phyloP scores from a whole-genome alignment of 305 asterid species.

The Euphrasia arctica region DNA sequence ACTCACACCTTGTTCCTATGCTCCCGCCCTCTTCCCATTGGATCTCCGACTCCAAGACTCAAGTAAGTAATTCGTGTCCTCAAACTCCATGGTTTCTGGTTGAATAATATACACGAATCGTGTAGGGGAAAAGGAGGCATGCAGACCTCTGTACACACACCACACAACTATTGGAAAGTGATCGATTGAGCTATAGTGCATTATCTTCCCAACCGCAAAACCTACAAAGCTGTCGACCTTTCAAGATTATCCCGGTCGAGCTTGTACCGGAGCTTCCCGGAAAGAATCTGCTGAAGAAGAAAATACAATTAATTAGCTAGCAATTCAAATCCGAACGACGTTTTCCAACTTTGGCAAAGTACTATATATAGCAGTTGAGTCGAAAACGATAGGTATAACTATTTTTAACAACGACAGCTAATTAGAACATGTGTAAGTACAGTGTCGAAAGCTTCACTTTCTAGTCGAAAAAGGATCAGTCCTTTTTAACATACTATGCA shows the following conservation, averaged over 20 bases:
- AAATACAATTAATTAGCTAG: not conserved
- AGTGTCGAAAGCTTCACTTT: not conserved
- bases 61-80: too few species aligned
- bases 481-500: not conserved
- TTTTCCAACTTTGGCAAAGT: not conserved
- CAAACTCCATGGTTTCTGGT: not conserved
- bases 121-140: not conserved
- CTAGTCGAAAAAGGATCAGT: not conserved
- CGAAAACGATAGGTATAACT: too few species aligned
- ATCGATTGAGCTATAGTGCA: slow-evolving; percentile 37
- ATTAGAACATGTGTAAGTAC: not conserved
- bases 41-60: too few species aligned
- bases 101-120: not conserved
- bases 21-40: not conserved
- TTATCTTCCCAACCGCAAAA: slow-evolving; percentile 26
- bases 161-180: slow-evolving; percentile 32
- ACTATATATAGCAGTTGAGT: too few species aligned
- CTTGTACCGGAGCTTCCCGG: slow-evolving; percentile 18
- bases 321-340: not conserved
- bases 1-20: not conserved
- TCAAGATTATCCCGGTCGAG: slow-evolving; percentile 21
- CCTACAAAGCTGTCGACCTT: slow-evolving; percentile 27
- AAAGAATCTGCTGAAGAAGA: slow-evolving; percentile 27
- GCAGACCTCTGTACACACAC: not conserved
- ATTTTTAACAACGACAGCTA: not conserved